A percentile compares a stretch with the other conserved stretches of the same genome.
Conservation (phyloP, 1,284 basidiomycete species). For the Trichosporon sp. region DNA sequence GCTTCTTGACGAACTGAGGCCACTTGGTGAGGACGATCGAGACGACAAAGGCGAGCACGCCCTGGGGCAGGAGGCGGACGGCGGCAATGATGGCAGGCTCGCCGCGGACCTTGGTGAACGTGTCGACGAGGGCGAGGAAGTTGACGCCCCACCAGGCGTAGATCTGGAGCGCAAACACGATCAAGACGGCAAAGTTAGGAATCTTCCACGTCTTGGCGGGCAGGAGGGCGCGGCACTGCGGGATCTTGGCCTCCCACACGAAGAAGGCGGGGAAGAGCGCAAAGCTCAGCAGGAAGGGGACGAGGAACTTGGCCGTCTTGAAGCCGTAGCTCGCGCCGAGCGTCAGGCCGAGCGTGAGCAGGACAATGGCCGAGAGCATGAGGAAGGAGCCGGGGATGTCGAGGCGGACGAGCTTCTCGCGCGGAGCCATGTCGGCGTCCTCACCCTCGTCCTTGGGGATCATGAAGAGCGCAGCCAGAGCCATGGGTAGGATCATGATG, state of each 20-base stretch:
- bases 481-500: constrained; percentile 40
- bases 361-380: constrained; percentile 47
- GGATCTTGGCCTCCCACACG: constrained; percentile 43
- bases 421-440: background rate
- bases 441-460: constrained; percentile 43
- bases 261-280: constrained; percentile 47
- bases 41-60: constrained; percentile 32
- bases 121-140: constrained; percentile 36
- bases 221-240: constrained; percentile 46
- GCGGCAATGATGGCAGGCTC: constrained; percentile 43
- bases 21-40: constrained; percentile 28
- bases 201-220: constrained; percentile 49
- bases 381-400: constrained; percentile 44
- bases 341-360: constrained; percentile 53
- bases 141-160: constrained; percentile 50
- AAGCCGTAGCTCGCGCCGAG: constrained; percentile 51
- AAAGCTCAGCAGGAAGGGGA: constrained; percentile 50
- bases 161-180: constrained; percentile 44
- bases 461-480: constrained; percentile 31
- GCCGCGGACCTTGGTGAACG: constrained; percentile 31
- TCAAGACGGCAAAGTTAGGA: constrained; percentile 49
- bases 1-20: constrained; percentile 34
- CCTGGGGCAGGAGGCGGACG: constrained; percentile 41
- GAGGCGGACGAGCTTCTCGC: constrained; percentile 36
- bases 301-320: constrained; percentile 50